Conservation (phyloP, 441 rosid species). For the Pelargonium australe region DNA sequence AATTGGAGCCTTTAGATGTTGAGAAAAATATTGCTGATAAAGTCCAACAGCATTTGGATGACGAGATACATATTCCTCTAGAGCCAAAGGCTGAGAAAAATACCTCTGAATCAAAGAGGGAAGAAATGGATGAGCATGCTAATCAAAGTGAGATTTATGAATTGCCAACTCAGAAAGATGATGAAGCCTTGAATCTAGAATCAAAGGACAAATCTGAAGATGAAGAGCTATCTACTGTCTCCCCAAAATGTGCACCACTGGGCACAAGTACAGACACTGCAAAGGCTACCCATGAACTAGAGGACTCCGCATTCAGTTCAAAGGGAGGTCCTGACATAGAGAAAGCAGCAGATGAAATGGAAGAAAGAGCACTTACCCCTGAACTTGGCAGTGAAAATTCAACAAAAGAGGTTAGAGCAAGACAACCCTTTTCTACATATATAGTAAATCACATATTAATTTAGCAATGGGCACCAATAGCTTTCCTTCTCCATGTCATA, state of each 20-base stretch:
- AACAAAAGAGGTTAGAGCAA: constrained; percentile 23
- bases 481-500: neutral
- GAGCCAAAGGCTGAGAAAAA: constrained; percentile 20
- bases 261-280: constrained; percentile 13
- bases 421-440: constrained; percentile 1
- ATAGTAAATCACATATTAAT: neutral
- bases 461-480: neutral
- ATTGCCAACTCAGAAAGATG: constrained; percentile 12
- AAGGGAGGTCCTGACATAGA: constrained; percentile 23
- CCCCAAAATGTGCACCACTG: constrained; percentile 12
- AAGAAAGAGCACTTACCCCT: constrained; percentile 14
- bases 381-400: constrained; percentile 14
- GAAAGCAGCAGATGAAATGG: constrained; percentile 18
- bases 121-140: constrained; percentile 18
- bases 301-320: constrained; percentile 20
- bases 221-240: constrained; percentile 19
- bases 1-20: constrained; percentile 16
- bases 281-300: constrained; percentile 22
- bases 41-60: constrained; percentile 16
- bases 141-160: constrained; percentile 19
- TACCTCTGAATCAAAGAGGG: constrained; percentile 9
- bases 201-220: constrained; percentile 15
- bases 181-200: constrained; percentile 13
- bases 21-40: constrained; percentile 17
- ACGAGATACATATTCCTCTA: constrained; percentile 17